A percentile compares a stretch with the other conserved stretches of the same genome.
Evolutionary conservation across 2,329 filamentous ascomycete genomes (phyloP).

Genomic region (Lasiodiplodia sp.): DNA sequence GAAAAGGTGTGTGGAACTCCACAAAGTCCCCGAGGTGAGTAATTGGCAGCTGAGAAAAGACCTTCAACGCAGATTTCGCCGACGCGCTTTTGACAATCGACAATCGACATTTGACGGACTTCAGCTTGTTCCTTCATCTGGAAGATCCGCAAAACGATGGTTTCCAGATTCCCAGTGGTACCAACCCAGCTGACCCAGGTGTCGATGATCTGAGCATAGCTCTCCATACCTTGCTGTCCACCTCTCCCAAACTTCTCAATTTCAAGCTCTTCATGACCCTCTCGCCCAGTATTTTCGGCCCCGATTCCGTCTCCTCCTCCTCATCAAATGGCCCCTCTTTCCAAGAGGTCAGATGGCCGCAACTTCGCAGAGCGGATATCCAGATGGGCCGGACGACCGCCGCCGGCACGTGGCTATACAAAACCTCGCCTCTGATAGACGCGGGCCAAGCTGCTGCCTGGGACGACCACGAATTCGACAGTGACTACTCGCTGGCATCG

Average conservation of each 20-base stretch:
- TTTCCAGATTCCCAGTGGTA: not conserved
- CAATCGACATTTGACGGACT: not conserved
- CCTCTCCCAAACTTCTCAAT: not conserved
- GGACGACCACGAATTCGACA: not conserved
- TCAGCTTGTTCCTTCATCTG: not conserved
- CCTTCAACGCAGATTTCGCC: not conserved
- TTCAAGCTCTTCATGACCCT: not conserved
- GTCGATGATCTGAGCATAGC: not conserved
- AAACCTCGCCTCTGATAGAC: too few relatives aligned
- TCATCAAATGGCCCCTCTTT: not conserved
- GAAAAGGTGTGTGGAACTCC: not conserved
- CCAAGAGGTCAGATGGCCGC: not conserved
- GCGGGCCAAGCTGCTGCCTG: not conserved
- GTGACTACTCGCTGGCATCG: not conserved
- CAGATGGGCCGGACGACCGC: slow-evolving; percentile 6
- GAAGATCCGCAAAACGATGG: not conserved
- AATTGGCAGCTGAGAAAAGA: not conserved
- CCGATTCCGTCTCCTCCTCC: not conserved
- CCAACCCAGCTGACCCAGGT: not conserved
- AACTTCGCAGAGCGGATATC: not conserved
- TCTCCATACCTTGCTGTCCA: slow-evolving; percentile 4
- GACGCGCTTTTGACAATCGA: not conserved
- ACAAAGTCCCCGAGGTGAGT: not conserved
- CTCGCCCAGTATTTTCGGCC: not conserved
- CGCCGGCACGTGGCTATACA: slow-evolving; percentile 7